Evolutionary conservation across 495 filamentous ascomycete genomes (phyloP), one percentile per base, ranked within the genome.

Genomic region (Wilcoxina mikolae): DNA sequence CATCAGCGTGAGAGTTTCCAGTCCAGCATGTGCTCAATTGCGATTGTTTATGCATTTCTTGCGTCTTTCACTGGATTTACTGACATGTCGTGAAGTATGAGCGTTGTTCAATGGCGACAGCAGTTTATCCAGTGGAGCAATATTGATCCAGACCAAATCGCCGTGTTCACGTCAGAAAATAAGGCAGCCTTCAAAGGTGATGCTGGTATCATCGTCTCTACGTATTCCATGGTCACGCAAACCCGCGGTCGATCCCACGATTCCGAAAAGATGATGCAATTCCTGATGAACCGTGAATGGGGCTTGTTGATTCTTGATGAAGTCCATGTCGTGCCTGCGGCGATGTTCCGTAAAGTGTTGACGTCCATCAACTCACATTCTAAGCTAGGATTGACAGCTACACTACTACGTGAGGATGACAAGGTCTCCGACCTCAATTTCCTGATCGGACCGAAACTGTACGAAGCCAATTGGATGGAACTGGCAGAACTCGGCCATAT

Each of bases 391-490:
- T 73, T 99, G 24, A 99, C 91, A 0, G 91, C 91, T 9, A 99
- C 93, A 0, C 69, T 99, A 15, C 80, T 99, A 9, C 76, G 93
- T 72, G 91, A 98, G 67, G 91, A 98, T 66, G 89, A 98, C 75
- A 95, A 95, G 70, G 96, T 98, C 61, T 84, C 83, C 20, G 89
- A 96, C 74, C 72, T 98, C 47, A 98, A 98, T 68, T 96, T 95
- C 67, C 73, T 98, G 62, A 96, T 98, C 67, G 91, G 91, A 0
- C 91, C 91, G 3, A 98, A 98, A 64, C 75, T 98, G 0, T 98
- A 94, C 68, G 91, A 98, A 67, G 91, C 91, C 24, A 98, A 98
- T 67, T 98, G 91, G 91, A 95, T 96, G 85, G 90, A 98, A 68
- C 78, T 98, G 39, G 88, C 89, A 0, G 85, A 95, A 55, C 85